These are phyloP conservation scores for Xylariaceae sp. DNA, from an alignment of 2,329 filamentous ascomycete genomes.

Conservation along the genomic window DNA sequence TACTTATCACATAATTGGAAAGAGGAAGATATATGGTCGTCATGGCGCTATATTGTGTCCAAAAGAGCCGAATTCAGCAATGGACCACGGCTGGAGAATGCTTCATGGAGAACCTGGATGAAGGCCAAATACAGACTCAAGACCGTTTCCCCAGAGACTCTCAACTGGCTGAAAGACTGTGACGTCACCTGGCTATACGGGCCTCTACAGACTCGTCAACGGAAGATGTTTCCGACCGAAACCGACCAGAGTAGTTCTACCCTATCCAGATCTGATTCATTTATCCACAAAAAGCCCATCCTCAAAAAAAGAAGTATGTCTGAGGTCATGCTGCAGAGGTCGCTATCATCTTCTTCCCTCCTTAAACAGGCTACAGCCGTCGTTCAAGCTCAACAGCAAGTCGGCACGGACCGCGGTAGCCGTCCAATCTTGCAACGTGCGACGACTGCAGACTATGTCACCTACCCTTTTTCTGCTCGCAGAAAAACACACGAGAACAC, in stretches of 20 bases:
- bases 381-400: slow-evolving; percentile 74
- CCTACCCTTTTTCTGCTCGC: slow-evolving; percentile 59
- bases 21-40: slow-evolving; percentile 96
- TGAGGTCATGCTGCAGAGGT: slow-evolving; percentile 88
- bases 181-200: slow-evolving; percentile 98
- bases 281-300: slow-evolving; percentile 82
- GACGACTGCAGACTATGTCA: slow-evolving; percentile 67
- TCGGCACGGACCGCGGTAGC: slow-evolving; percentile 42
- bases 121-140: slow-evolving; percentile 84
- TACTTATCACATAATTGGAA: slow-evolving; percentile 91
- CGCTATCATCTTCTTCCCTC: slow-evolving; percentile 81
- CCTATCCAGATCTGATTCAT: slow-evolving; percentile 56
- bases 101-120: slow-evolving; percentile 95
- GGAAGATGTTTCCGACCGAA: slow-evolving; percentile 45
- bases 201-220: slow-evolving; percentile 72
- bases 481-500: slow-evolving; percentile 58
- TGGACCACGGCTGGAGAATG: slow-evolving; percentile 81
- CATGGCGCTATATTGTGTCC: slow-evolving; percentile 88
- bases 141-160: slow-evolving; percentile 83
- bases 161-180: slow-evolving; percentile 97
- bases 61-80: slow-evolving; percentile 77
- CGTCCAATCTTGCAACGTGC: slow-evolving; percentile 57
- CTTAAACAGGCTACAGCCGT: slow-evolving; percentile 85
- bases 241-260: slow-evolving; percentile 37
- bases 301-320: slow-evolving; percentile 96